Evolutionary conservation across 768 basidiomycete species (phyloP), one percentile per base, ranked within the genome.

Genomic region (Panaeolus papilionaceus): DNA sequence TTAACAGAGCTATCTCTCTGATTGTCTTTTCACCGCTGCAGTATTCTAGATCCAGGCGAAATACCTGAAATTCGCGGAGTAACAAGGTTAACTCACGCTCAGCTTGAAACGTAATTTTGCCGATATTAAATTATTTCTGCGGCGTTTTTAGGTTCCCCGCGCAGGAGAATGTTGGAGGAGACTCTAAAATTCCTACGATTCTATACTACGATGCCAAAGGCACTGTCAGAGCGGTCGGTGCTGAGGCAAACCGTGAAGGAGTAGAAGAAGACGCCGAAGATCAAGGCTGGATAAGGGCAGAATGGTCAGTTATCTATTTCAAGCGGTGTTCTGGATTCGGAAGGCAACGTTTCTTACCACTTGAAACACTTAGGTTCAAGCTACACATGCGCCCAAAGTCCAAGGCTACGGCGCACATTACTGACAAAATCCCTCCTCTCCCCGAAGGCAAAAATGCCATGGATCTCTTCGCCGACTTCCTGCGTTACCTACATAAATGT

Each of bases 401-500:
- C 23, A 42, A 49, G 9, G 66, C 70, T 9, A 68, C 64, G 16
- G 58, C 63, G 49, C 40, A 39, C 5, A 65, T 45, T 37, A 64
- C 61, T 7, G 61, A 65, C 8, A 18, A 67, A 16, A 72, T 80
- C n/a, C 78, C 83, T 0, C 71, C 81, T 0, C 80, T 88, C 26
- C 87, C 86, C 1, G 66, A 71, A 8, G 75, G 76, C 68, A 84
- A 78, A 73, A 76, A 78, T 11, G 78, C 80, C 3, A 65, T 80
- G 2, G 75, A 83, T 18, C 72, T 88, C 38, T 77, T 86, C 11
- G 73, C 78, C 0, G 87, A 88, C 71, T 88, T 84, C 61, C 70
- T 88, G 66, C 67, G 61, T 28, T 88, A 88, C 70, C 75, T 89
- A 3, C 81, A 76, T 37, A 51, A 75, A 0, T 85, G 85, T 63